Evolutionary conservation across 1,284 basidiomycete genomes (phyloP), one percentile per base, ranked within the genome.

Genomic region (Naganishia cerealis): DNA sequence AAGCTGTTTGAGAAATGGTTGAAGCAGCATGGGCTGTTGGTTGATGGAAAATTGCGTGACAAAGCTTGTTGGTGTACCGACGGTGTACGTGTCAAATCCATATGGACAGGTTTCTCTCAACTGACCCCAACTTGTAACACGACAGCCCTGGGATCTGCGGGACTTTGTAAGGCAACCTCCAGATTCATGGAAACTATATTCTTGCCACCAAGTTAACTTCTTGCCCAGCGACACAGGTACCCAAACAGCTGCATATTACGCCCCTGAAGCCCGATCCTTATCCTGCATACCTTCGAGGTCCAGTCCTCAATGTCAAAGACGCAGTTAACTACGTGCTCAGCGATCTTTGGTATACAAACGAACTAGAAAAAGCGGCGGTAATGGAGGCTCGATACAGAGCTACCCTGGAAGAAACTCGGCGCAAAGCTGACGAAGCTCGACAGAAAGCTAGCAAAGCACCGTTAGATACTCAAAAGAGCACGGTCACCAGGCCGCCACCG

Each of bases 1-100:
- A 79, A 82, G 15, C 78, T 80, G 59, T 87, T 95, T 74, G 83
- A 86, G 59, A 77, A 79, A 29, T 97, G 95, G 81, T 80, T 96
- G 57, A 81, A 74, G 10, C 75, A 74, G 24, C 81, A 82, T 72
- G 77, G 76, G 18, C 75, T 85, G 3, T 77, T 82, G 9, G 75
- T 76, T 57, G 76, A 77, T 39, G 72, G 72, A n/a, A 73, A 73
- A 10, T 58, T 79, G 33, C 52, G 59, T 3, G 77, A 76, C 52
- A 73, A 75, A 40, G 81, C 79, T 8, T 67, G 80, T 3, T 85
- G 84, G 84, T 81, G 83, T 18, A 85, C 83, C 0, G 84, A 85
- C 69, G 83, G 83, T 70, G 81, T 78, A 63, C 76, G 78, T 70
- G 42, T 18, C 50, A 43, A 26, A n/a, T 26, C 39, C 3, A 5